Evolutionary conservation across 495 filamentous ascomycete genomes (phyloP).

Genomic region (Penicillium robsamsonii): DNA sequence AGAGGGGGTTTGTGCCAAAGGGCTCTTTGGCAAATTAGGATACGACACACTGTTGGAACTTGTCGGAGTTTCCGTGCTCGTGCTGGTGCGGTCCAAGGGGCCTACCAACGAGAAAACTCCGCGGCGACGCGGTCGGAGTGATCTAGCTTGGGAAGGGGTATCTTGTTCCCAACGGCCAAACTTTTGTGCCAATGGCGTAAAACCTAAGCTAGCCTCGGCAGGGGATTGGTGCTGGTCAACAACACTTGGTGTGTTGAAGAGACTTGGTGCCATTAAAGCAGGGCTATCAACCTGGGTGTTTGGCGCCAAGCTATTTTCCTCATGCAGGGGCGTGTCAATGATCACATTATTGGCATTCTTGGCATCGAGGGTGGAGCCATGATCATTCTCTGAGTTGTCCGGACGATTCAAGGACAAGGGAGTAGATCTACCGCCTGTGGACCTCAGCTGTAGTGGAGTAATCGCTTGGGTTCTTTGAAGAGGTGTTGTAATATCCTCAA

Average conservation of each 20-base stretch:
- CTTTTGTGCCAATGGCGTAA: slow-evolving; percentile 61
- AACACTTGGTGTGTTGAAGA: slow-evolving; percentile 21
- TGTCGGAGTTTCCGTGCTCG: slow-evolving; percentile 9
- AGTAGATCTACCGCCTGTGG: slow-evolving; percentile 11
- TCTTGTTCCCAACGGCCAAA: slow-evolving; percentile 59
- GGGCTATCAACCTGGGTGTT: slow-evolving; percentile 20
- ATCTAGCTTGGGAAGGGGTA: slow-evolving; percentile 46
- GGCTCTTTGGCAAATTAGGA: slow-evolving; percentile 25
- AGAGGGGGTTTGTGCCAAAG: slow-evolving; percentile 19
- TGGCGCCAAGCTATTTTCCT: slow-evolving; percentile 15
- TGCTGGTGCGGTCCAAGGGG: slow-evolving; percentile 18
- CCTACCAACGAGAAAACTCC: slow-evolving; percentile 50
- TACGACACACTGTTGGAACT: slow-evolving; percentile 22
- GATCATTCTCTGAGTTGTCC: slow-evolving; percentile 33
- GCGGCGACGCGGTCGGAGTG: slow-evolving; percentile 31
- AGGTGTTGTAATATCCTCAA: slow-evolving; percentile 14
- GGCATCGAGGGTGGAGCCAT: slow-evolving; percentile 8
- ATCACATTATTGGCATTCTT: slow-evolving; percentile 14
- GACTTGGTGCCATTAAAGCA: slow-evolving; percentile 23
- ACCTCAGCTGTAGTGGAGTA: slow-evolving; percentile 21
- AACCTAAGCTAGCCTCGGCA: slow-evolving; percentile 42
- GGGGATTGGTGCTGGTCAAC: slow-evolving; percentile 24
- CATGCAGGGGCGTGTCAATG: slow-evolving; percentile 12
- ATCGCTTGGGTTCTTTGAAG: slow-evolving; percentile 7
- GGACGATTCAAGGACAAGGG: slow-evolving; percentile 23